Percentiles rank a stretch among this genome's conserved stretches.
Evolutionary conservation across 306 rosid genomes (phyloP).

Genomic region (Morella rubra): DNA sequence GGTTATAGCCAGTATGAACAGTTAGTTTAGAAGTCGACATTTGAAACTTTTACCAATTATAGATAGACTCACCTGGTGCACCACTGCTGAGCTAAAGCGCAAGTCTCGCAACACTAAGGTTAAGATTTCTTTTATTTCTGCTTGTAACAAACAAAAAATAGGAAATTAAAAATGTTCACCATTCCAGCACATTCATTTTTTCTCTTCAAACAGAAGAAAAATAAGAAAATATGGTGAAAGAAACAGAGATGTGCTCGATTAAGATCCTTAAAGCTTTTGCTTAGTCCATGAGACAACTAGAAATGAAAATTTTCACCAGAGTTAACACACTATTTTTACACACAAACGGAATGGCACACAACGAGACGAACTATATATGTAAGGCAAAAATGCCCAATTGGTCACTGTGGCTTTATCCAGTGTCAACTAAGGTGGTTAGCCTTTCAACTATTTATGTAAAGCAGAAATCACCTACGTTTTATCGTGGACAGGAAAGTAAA

Average conservation of each 20-base stretch:
- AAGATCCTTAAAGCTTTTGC: not conserved
- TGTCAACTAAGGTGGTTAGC: not conserved
- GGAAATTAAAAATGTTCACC: constrained; percentile 31
- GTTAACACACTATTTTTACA: not conserved
- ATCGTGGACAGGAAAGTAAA: not conserved
- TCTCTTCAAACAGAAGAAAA: not conserved
- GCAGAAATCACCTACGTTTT: not conserved
- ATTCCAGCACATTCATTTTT: constrained; percentile 4
- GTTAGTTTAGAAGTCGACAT: constrained; percentile 8
- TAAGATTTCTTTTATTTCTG: constrained; percentile 89
- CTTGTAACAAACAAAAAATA: constrained; percentile 28
- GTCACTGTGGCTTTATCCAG: not conserved
- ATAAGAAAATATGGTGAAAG: not conserved
- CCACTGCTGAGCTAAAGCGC: constrained; percentile 85
- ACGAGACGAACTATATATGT: not conserved
- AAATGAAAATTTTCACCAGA: not conserved
- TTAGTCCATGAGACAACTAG: not conserved
- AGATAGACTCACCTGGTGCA: constrained; percentile 74
- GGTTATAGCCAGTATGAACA: not conserved
- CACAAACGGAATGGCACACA: not conserved
- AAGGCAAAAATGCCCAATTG: not conserved
- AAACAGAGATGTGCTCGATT: not conserved
- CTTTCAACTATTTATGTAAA: not conserved
- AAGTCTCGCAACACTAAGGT: constrained; percentile 71
- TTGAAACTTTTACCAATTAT: constrained; percentile 11